Percentiles rank a stretch among this genome's conserved stretches.
Evolutionary conservation across 495 filamentous ascomycete species (phyloP).

Genomic region (Parmelia sp.): DNA sequence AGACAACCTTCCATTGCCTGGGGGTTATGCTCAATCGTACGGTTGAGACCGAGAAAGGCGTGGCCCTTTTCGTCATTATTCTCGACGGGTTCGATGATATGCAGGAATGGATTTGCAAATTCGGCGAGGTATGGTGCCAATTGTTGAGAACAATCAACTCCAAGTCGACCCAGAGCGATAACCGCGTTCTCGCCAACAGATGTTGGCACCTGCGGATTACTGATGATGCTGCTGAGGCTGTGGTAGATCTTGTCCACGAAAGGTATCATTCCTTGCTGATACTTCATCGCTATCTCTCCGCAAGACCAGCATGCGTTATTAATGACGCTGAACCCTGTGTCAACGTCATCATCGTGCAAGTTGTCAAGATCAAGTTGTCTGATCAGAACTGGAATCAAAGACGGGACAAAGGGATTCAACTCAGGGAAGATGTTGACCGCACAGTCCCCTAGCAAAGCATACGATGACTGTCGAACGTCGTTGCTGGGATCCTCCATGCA

Average conservation of each 20-base stretch:
- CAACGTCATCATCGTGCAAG: constrained; percentile 64
- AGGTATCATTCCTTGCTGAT: constrained; percentile 71
- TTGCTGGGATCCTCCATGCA: constrained; percentile 92
- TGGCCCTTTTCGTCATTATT: constrained; percentile 92
- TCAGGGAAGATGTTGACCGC: constrained; percentile 90
- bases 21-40: constrained; percentile 79
- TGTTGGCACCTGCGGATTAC: constrained; percentile 75
- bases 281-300: constrained; percentile 86
- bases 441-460: constrained; percentile 92
- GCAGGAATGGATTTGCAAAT: constrained; percentile 76
- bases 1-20: constrained; percentile 85
- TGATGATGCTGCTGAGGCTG: constrained; percentile 69
- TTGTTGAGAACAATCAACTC: constrained; percentile 68
- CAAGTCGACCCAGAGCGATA: constrained; percentile 84
- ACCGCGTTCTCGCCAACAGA: constrained; percentile 93
- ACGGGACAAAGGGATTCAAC: constrained; percentile 64
- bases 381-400: constrained; percentile 71
- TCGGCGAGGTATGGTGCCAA: constrained; percentile 75
- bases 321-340: constrained; percentile 77
- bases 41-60: constrained; percentile 82
- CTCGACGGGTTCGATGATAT: constrained; percentile 74
- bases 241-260: constrained; percentile 71
- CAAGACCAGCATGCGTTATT: constrained; percentile 99
- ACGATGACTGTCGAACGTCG: constrained; percentile 93
- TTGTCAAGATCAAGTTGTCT: constrained; percentile 78